Conservation (phyloP, 148 eudicot genomes). For the Tetragonia tetragonoides region DNA sequence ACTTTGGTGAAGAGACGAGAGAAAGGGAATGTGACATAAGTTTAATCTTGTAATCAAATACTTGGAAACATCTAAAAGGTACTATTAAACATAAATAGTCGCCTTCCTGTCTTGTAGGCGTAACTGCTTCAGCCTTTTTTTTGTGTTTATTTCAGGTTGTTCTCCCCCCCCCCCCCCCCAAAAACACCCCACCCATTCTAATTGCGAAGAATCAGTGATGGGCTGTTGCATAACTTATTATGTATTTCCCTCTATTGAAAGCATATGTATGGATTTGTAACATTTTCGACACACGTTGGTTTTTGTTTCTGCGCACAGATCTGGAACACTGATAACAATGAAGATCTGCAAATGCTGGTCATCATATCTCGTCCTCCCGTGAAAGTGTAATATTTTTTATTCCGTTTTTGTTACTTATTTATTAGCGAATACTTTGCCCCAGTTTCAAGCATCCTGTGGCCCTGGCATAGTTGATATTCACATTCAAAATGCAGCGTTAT, state of each 20-base stretch:
- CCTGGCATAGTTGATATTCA: neutral
- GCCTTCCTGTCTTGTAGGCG: neutral
- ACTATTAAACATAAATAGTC: neutral
- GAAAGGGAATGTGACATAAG: neutral
- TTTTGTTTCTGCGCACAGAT: slow-evolving; percentile 37
- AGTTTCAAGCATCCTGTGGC: neutral
- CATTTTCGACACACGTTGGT: neutral
- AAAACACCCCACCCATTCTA: too few relatives aligned
- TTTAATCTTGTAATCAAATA: neutral
- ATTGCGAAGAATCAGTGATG: too few relatives aligned
- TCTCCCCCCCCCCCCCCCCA: too few relatives aligned
- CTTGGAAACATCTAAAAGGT: neutral
- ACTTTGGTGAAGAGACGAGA: slow-evolving; percentile 1
- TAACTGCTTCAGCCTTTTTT: neutral
- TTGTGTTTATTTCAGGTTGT: neutral
- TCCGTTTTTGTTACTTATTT: neutral
- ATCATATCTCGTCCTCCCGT: slow-evolving; percentile 82
- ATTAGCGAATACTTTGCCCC: neutral
- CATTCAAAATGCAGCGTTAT: neutral
- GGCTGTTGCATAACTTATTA: neutral
- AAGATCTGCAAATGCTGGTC: slow-evolving; percentile 72
- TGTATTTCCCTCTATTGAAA: neutral
- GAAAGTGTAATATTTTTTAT: slow-evolving; percentile 65
- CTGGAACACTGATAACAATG: slow-evolving; percentile 54
- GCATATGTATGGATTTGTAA: neutral